Evolutionary conservation across 192 early-diverging fungal genomes (phyloP).

Genomic region (Gaertneriomyces sp.): DNA sequence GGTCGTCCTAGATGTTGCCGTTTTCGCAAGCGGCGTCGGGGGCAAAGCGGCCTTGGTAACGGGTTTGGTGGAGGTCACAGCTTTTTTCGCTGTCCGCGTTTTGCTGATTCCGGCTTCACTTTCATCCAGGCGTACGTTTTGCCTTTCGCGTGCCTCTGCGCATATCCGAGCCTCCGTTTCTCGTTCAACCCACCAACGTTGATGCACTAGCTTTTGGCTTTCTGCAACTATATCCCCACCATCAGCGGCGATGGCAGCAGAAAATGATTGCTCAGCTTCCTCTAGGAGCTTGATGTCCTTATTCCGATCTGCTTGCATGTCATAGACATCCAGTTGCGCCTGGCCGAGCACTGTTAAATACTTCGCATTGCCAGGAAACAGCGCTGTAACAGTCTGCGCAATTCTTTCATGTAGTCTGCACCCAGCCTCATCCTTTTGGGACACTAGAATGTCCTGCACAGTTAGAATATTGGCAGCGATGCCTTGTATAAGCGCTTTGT

Average conservation of each 20-base stretch:
- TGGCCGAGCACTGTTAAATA: slow-evolving; percentile 17
- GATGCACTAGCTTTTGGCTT: too few species aligned
- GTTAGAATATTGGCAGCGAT: not conserved
- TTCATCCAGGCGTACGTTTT: too few species aligned
- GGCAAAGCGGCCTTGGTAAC: too few species aligned
- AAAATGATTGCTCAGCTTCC: slow-evolving; percentile 32
- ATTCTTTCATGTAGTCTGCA: not conserved
- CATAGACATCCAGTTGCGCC: slow-evolving; percentile 28
- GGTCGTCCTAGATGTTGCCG: too few species aligned
- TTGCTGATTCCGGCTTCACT: too few species aligned
- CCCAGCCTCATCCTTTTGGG: not conserved
- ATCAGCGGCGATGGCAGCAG: slow-evolving; percentile 29
- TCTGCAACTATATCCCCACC: not conserved
- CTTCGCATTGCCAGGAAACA: slow-evolving; percentile 5
- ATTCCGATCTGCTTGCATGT: slow-evolving; percentile 7
- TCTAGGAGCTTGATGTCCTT: slow-evolving; percentile 7
- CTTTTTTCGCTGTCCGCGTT: too few species aligned
- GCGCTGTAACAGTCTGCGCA: slow-evolving; percentile 14
- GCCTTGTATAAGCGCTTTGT: not conserved
- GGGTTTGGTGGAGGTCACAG: too few species aligned
- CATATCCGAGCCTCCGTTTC: too few species aligned
- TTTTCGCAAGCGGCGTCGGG: too few species aligned
- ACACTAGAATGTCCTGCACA: not conserved
- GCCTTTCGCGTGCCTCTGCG: too few species aligned
- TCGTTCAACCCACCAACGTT: too few species aligned